Evolutionary conservation across 1,139 yeast species (phyloP).

Genomic region (Fermentozyma sake): DNA sequence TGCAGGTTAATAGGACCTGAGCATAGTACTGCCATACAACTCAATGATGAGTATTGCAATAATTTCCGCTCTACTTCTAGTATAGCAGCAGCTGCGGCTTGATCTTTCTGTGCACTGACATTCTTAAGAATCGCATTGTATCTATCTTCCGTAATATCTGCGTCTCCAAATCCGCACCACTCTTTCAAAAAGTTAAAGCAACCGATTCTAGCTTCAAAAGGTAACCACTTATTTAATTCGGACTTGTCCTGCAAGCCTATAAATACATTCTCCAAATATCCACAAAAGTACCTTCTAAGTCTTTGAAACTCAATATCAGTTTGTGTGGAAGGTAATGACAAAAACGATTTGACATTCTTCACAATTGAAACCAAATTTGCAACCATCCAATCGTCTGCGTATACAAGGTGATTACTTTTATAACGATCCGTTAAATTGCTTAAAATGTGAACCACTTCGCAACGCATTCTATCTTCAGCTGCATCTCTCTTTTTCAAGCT

Average conservation of each 20-base stretch:
- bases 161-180: constrained; percentile 91
- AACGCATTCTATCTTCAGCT: constrained; percentile 51
- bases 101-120: constrained; percentile 41
- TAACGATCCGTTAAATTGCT: constrained; percentile 67
- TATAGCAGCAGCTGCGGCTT: constrained; percentile 62
- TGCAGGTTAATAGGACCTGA: constrained; percentile 57
- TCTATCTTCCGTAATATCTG: constrained; percentile 59
- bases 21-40: constrained; percentile 81
- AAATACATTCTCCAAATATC: constrained; percentile 67
- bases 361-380: constrained; percentile 60
- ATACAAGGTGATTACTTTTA: constrained; percentile 46
- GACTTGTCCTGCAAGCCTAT: constrained; percentile 42
- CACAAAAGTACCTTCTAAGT: constrained; percentile 76
- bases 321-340: constrained; percentile 59
- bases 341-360: constrained; percentile 59
- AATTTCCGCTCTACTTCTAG: constrained; percentile 78
- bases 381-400: constrained; percentile 67
- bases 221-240: constrained; percentile 53
- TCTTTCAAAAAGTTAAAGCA: constrained; percentile 80
- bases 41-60: constrained; percentile 66
- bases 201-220: constrained; percentile 81
- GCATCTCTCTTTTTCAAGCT: constrained; percentile 30
- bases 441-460: constrained; percentile 76
- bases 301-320: constrained; percentile 69
- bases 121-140: constrained; percentile 57